Evolutionary conservation across 164 flowering plant genomes (phyloP).

Genomic region (Tetracentron sinense): DNA sequence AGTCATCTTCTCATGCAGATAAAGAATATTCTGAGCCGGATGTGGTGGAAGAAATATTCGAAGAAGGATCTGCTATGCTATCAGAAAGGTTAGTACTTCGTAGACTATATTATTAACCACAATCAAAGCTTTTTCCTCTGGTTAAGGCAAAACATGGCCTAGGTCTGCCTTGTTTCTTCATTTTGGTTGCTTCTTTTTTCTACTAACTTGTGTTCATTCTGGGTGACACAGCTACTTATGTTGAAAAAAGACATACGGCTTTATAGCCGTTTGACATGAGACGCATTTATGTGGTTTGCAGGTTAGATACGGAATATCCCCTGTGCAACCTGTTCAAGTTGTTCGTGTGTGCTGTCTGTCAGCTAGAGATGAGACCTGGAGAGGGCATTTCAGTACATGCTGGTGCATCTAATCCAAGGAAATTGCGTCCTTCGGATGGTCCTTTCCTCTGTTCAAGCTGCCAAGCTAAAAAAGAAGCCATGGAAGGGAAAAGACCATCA

Average conservation of each 20-base stretch:
- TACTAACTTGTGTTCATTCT: too few relatives aligned
- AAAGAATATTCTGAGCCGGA: conserved; percentile 64
- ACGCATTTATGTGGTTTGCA: conserved; percentile 45
- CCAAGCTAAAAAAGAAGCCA: conserved; percentile 92
- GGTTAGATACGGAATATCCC: conserved; percentile 94
- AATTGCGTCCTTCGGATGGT: conserved; percentile 92
- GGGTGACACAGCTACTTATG: too few relatives aligned
- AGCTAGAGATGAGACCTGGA: conserved; percentile 81
- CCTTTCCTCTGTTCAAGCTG: conserved; percentile 92
- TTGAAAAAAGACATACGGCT: background rate
- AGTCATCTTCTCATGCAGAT: conserved; percentile 53
- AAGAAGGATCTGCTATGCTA: conserved; percentile 95
- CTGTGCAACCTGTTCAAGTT: conserved; percentile 90
- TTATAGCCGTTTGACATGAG: too few relatives aligned
- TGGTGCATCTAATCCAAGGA: conserved; percentile 50
- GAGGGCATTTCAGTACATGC: conserved; percentile 90
- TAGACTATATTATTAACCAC: background rate
- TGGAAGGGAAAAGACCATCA: conserved; percentile 90
- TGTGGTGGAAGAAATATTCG: conserved; percentile 81
- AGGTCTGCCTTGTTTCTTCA: background rate
- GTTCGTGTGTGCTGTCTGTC: conserved; percentile 94
- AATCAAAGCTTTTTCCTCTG: background rate
- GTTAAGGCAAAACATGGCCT: background rate
- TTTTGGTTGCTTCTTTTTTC: conserved; percentile 6
- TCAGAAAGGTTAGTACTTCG: conserved; percentile 68